Evolutionary conservation across 257 asterid genomes (phyloP), one percentile per base, ranked within the genome.

Genomic region (Ilex asprella): DNA sequence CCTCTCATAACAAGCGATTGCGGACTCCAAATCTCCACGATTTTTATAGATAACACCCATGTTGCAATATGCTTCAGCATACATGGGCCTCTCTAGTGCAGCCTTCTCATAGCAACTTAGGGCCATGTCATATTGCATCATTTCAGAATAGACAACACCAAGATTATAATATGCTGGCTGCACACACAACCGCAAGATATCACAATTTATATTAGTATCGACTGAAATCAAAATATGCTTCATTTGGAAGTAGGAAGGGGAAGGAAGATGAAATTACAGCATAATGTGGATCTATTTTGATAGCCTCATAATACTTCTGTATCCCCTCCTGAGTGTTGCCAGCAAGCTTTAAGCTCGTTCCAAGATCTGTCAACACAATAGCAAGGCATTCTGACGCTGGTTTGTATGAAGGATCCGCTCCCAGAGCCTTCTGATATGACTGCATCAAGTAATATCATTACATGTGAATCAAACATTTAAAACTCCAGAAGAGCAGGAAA

Each of bases 141-240:
- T 81, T 78, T 93, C 99, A 64, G 99, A 93, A 78, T 89, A 89
- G 64, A 93, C 87, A 44, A 93, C 99, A 30, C 99, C 99, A 65
- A 93, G 99, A 86, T 93, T 89, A 78, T 93, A 93, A 67, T 85
- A 93, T 70, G 97, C 99, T 74, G 99, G 97, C 99, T 93, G 95
- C 89, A 75, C 58, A 12, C 60, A 39, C 56, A 68, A 76, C 35
- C 67, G 3, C 62, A 71, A 51, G 12, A 6, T 54, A 69, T 74
- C 69, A 72, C 52, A 68, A 71, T 66, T 61, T 69, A 71, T 65
- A 65, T 56, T 58, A 61, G 65, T 29, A 29, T 39, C 69, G 64
- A 7, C 41, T 68, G 59, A 31, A 21, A 30, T 60, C 13, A 67
- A 67, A 63, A 9, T 55, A 54, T 62, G 49, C 39, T 55, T 49